Conservation (phyloP, 2,329 filamentous ascomycete genomes). For the Xylariaceae sp. region DNA sequence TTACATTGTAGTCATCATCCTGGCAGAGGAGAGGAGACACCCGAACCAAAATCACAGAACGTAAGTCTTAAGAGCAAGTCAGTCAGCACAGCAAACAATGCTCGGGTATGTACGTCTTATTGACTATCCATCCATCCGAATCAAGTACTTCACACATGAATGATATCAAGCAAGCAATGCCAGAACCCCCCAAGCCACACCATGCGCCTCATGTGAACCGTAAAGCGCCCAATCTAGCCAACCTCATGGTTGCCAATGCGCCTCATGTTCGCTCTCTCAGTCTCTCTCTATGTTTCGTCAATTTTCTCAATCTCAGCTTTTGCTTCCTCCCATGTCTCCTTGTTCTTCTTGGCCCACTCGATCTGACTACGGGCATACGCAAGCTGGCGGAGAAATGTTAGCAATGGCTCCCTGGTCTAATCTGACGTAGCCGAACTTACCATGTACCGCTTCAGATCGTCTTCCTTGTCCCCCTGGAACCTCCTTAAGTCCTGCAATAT, state of each 20-base stretch:
- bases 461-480: conserved; percentile 94
- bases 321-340: conserved; percentile 90
- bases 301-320: conserved; percentile 86
- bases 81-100: too few relatives aligned
- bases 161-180: conserved; percentile 1
- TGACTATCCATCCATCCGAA: conserved; percentile 3
- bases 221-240: background rate
- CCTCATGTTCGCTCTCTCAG: background rate
- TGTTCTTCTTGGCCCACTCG: conserved; percentile 88
- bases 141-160: background rate
- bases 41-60: too few relatives aligned
- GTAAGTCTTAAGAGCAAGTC: too few relatives aligned
- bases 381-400: conserved; percentile 50
- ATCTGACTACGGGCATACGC: conserved; percentile 90
- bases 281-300: conserved; percentile 47
- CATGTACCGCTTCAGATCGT: conserved; percentile 92
- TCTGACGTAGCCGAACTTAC: conserved; percentile 50
- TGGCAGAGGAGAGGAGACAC: too few relatives aligned
- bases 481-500: conserved; percentile 86
- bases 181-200: background rate
- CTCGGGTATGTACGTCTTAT: background rate
- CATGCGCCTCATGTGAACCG: background rate
- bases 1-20: too few relatives aligned
- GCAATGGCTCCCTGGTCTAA: background rate
- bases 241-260: background rate